phyloP scores from a whole-genome alignment of 73 alveolate genomes.

The Uronychia binucleata region DNA sequence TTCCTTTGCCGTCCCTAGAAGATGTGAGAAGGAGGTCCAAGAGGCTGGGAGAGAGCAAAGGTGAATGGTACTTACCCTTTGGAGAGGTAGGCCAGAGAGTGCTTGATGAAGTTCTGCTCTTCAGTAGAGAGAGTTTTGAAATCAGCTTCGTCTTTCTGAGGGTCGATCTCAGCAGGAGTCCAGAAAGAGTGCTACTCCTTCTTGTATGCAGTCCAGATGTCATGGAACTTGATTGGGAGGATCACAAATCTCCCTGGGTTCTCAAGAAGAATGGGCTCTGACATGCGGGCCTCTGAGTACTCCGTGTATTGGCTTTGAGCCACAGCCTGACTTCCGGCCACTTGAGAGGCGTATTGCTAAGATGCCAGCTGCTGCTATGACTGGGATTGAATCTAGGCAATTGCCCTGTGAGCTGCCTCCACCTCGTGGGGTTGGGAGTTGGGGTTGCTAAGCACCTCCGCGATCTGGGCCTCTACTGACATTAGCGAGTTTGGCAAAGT shows the following conservation, averaged over 20 bases:
- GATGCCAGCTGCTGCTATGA: not conserved
- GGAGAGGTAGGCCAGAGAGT: constrained; percentile 69
- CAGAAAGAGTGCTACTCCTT: constrained; percentile 91
- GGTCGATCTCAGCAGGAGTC: constrained; percentile 97
- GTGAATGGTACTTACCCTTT: constrained; percentile 1
- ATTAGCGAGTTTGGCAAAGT: not conserved
- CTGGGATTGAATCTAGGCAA: not conserved
- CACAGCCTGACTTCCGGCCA: not conserved
- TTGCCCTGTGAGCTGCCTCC: not conserved
- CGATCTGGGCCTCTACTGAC: not conserved
- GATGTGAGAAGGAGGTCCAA: constrained; percentile 66
- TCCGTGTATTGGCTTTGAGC: not conserved
- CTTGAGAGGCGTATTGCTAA: not conserved
- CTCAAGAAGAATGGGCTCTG: constrained; percentile 81
- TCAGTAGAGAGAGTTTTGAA: constrained; percentile 80
- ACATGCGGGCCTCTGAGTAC: constrained; percentile 35
- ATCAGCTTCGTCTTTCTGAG: constrained; percentile 85
- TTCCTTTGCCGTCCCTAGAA: constrained; percentile 96
- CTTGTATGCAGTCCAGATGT: constrained; percentile 97
- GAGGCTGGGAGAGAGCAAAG: not conserved
- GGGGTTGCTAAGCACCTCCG: not conserved
- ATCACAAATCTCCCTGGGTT: constrained; percentile 90
- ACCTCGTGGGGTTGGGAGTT: not conserved
- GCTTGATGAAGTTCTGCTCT: constrained; percentile 94
- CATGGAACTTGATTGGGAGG: constrained; percentile 92